Evolutionary conservation across 495 filamentous ascomycete species (phyloP), one percentile per base, ranked within the genome.

Genomic region (Neurospora sp.): DNA sequence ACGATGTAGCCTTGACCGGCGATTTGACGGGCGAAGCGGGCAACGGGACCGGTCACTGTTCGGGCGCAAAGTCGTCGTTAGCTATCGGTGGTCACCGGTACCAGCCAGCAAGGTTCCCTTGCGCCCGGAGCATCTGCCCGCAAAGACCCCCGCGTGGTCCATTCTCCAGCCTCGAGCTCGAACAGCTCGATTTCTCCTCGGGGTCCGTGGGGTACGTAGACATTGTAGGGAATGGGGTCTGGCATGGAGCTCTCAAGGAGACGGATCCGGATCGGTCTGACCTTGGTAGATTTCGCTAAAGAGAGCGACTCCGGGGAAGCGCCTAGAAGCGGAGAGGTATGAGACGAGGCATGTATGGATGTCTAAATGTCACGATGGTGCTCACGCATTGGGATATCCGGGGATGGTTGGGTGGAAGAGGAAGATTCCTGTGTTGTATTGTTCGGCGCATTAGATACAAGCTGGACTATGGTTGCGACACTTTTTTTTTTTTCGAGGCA

Each of bases 211-310:
- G 22, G 5, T 31, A 4, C 27, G 53, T 61, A 61, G 20, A 3
- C n/a, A 61, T 61, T 22, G 46, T 22, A 22, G n/a, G n/a, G 8
- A 20, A 20, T 20, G 44, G 44, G n/a, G 20, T 12, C 48, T 12
- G 11, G 20, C 20, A 5, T 53, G 46, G 46, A 59, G 48, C 48
- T 59, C n/a, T 48, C 14, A 71, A 73, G 68, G n/a, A 39, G 12
- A 42, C 14, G 40, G 11, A 18, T 42, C 40, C 40, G 40, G 46
- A 41, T 39, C 10, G 69, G 35, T 65, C 76, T 73, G 20, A 94
- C 94, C 94, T 90, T 98, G 94, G 78, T 98, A 98, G 76, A 98
- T 98, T 83, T 98, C 94, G 79, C 91, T 94, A 81, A 97, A 98
- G 53, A 97, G 83, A 8, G 93, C 92, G 1, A 98, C 92, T 35